Conservation (phyloP, 1,284 basidiomycete genomes). For the Sanguinoderma infundibulare region DNA sequence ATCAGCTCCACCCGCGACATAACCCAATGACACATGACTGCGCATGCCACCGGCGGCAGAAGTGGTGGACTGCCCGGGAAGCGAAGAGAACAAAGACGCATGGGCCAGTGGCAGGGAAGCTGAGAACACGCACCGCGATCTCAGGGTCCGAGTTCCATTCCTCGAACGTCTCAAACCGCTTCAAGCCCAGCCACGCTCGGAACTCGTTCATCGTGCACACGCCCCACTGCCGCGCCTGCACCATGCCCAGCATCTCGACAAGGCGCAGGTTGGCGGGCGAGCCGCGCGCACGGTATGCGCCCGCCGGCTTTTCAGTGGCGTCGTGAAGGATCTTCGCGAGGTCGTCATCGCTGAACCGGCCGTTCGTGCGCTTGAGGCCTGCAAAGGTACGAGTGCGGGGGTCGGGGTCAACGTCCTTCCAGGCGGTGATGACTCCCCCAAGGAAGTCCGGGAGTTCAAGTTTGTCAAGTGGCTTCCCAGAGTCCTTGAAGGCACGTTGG, state of each 20-base stretch:
- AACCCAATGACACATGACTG: background rate
- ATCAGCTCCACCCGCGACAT: background rate
- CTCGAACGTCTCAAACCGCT: conserved; percentile 61
- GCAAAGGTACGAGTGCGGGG: conserved; percentile 59
- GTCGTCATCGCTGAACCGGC: conserved; percentile 71
- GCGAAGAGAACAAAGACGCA: background rate
- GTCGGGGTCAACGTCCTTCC: conserved; percentile 41
- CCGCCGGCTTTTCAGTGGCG: conserved; percentile 69
- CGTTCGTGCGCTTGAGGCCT: conserved; percentile 55
- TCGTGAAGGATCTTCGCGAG: conserved; percentile 69
- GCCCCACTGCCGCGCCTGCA: conserved; percentile 75
- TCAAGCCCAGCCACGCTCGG: conserved; percentile 57
- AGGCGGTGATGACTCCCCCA: conserved; percentile 25
- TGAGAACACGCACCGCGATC: conserved; percentile 54
- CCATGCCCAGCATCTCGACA: conserved; percentile 76
- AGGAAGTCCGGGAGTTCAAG: conserved; percentile 21
- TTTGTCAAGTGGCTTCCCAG: conserved; percentile 32
- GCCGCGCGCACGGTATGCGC: conserved; percentile 78
- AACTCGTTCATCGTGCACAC: conserved; percentile 77
- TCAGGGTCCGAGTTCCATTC: conserved; percentile 80
- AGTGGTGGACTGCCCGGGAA: background rate
- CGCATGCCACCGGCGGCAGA: background rate
- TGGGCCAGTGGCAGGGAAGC: background rate
- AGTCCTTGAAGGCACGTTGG: conserved; percentile 41
- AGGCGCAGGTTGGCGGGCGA: conserved; percentile 71